Evolutionary conservation across 345 rosid species (phyloP).

Genomic region (Geranium rotundifolium): DNA sequence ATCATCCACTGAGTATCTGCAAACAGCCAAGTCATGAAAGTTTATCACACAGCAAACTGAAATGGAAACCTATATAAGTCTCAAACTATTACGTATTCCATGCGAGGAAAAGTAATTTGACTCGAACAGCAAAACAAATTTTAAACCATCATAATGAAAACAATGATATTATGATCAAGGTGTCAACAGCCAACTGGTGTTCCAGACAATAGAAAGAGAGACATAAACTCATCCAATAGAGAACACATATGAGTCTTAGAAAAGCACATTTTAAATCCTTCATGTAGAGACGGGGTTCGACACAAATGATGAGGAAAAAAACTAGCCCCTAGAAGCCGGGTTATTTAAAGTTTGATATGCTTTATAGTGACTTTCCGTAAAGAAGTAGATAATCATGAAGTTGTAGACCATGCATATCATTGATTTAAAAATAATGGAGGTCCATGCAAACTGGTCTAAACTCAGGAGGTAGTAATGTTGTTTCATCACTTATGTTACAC

Average conservation of each 20-base stretch:
- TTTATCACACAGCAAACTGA: constrained; percentile 3
- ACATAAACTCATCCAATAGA: neutral
- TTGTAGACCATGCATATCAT: neutral
- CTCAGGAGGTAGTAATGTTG: too few species aligned
- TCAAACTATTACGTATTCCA: neutral
- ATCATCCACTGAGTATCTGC: constrained; percentile 81
- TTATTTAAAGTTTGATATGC: neutral
- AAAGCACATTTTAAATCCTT: neutral
- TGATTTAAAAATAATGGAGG: too few species aligned
- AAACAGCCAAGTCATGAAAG: constrained; percentile 10
- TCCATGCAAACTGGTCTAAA: too few species aligned
- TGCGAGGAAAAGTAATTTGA: neutral
- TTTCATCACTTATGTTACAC: too few species aligned
- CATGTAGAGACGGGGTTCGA: neutral
- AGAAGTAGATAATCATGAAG: neutral
- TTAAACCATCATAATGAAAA: too few species aligned
- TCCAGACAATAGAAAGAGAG: neutral
- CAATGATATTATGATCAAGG: neutral
- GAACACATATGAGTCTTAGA: neutral
- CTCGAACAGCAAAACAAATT: neutral
- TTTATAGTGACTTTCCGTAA: neutral
- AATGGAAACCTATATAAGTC: neutral
- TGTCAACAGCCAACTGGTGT: neutral
- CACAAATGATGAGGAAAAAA: neutral
- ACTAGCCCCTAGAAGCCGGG: neutral